Percentiles rank a stretch among this genome's conserved stretches.
Conservation (phyloP, 768 basidiomycete genomes). For the Xerocomus brunneocitrinus region DNA sequence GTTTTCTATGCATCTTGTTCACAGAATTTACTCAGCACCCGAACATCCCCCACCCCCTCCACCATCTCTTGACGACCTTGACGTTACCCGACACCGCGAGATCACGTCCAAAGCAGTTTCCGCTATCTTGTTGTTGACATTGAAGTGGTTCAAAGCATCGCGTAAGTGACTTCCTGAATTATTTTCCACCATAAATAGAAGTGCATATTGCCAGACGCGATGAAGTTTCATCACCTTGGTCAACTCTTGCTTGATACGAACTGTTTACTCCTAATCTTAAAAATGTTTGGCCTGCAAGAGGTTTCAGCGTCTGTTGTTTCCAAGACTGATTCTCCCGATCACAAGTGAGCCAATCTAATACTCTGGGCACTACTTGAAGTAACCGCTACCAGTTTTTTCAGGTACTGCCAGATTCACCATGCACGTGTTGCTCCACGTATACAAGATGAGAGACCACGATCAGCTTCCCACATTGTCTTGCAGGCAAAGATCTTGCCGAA, state of each 20-base stretch:
- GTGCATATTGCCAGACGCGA: conserved; percentile 60
- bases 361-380: conserved; percentile 1
- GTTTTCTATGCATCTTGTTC: neutral
- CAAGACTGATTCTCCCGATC: conserved; percentile 81
- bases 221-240: conserved; percentile 99
- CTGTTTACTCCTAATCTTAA: conserved; percentile 86
- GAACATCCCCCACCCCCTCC: conserved; percentile 63
- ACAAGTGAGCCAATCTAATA: conserved; percentile 53
- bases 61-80: conserved; percentile 84
- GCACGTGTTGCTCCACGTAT: conserved; percentile 58
- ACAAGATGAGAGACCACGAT: conserved; percentile 61
- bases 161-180: conserved; percentile 51
- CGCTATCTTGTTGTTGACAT: conserved; percentile 79
- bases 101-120: conserved; percentile 97
- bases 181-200: neutral
- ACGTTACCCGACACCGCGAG: conserved; percentile 92
- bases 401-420: conserved; percentile 80
- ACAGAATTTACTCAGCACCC: conserved; percentile 38
- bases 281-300: conserved; percentile 98
- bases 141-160: conserved; percentile 99
- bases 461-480: conserved; percentile 54
- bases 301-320: conserved; percentile 79
- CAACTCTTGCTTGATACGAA: conserved; percentile 94
- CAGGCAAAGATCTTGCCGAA: conserved; percentile 61
- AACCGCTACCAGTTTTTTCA: conserved; percentile 75